Percentiles rank a stretch among this genome's conserved stretches.
phyloP scores from a whole-genome alignment of 139 green algal species.

The Astrephomene gubernaculifera region DNA sequence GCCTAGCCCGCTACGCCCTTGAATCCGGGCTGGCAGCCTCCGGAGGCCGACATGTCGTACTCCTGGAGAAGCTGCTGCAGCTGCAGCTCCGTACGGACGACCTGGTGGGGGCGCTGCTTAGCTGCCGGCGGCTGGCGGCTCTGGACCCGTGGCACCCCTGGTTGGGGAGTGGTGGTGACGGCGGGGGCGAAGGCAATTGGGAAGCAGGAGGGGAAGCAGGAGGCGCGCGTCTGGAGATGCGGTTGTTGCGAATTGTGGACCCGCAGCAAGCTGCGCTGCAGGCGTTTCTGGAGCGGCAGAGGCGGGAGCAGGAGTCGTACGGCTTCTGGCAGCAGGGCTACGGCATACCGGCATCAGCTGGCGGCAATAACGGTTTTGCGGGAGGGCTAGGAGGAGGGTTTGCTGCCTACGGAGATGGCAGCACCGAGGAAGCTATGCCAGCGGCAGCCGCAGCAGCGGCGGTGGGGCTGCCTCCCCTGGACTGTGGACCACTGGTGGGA shows the following conservation, averaged over 20 bases:
- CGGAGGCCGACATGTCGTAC: background rate
- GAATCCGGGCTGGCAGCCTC: slow-evolving; percentile 24
- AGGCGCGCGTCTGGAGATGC: background rate
- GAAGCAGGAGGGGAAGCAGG: background rate
- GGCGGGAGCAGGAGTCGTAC: slow-evolving; percentile 5
- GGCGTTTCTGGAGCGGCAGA: slow-evolving; percentile 15
- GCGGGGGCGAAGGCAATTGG: background rate
- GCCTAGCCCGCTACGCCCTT: slow-evolving; percentile 30
- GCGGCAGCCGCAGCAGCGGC: slow-evolving; percentile 3
- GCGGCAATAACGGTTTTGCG: no score
- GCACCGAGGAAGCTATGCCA: background rate
- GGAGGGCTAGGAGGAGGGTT: background rate
- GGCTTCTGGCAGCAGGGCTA: no score
- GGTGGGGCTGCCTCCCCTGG: slow-evolving; percentile 19
- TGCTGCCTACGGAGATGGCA: background rate
- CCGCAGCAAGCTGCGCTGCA: slow-evolving; percentile 11
- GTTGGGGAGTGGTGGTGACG: background rate
- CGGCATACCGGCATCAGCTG: no score
- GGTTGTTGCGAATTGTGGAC: slow-evolving; percentile 10
- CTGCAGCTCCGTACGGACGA: slow-evolving; percentile 23
- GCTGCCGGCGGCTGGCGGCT: slow-evolving; percentile 1
- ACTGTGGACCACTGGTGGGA: background rate
- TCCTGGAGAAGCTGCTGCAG: slow-evolving; percentile 39
- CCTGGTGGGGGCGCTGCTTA: slow-evolving; percentile 9
- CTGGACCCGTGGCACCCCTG: slow-evolving; percentile 29